Percentiles rank a stretch among this genome's conserved stretches.
Evolutionary conservation across 306 rosid species (phyloP).

Genomic region (Glycine tomentella): DNA sequence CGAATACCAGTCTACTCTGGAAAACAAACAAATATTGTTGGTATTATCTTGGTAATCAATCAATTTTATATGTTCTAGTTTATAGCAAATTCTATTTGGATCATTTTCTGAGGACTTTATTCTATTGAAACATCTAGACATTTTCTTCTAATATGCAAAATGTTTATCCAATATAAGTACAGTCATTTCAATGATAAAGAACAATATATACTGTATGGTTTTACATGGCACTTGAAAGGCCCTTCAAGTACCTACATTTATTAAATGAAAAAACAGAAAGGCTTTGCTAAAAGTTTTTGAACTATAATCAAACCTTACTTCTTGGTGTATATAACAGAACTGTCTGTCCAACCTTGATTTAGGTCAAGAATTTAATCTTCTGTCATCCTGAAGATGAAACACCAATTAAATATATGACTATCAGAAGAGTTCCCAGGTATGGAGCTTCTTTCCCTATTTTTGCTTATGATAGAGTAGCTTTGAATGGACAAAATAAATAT

Average conservation of each 20-base stretch:
- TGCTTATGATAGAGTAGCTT: background rate
- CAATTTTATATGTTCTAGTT: background rate
- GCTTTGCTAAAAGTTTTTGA: too few species aligned
- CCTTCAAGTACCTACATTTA: too few species aligned
- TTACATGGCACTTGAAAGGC: too few species aligned
- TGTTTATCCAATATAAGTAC: background rate
- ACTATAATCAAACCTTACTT: too few species aligned
- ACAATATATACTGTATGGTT: too few species aligned
- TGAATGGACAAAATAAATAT: background rate
- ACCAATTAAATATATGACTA: conserved; percentile 60
- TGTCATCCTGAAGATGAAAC: conserved; percentile 74
- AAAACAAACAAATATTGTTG: conserved; percentile 63
- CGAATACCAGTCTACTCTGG: conserved; percentile 70
- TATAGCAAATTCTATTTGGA: conserved; percentile 12
- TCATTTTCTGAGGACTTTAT: background rate
- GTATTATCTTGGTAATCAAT: conserved; percentile 67
- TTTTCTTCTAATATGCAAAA: background rate
- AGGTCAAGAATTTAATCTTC: conserved; percentile 75
- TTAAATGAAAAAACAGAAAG: too few species aligned
- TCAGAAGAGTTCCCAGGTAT: conserved; percentile 74
- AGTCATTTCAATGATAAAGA: too few species aligned
- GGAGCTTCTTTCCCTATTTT: conserved; percentile 22
- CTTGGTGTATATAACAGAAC: too few species aligned
- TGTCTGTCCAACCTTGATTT: conserved; percentile 19
- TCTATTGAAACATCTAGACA: background rate